Evolutionary conservation across 331 rosid genomes (phyloP).

Genomic region (Quercus tomentella): DNA sequence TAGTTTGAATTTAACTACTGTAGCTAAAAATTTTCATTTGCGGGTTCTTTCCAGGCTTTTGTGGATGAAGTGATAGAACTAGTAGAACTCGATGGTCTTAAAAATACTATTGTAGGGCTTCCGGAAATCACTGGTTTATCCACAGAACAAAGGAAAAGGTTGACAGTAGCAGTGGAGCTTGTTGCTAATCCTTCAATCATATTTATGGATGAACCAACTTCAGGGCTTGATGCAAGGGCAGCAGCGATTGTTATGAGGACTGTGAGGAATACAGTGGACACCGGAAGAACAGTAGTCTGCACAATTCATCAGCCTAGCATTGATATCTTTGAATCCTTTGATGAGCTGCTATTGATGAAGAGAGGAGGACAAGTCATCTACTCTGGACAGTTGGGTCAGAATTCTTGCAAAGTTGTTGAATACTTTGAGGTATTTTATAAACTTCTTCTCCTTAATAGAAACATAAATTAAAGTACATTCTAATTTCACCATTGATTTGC

Average conservation of each 20-base stretch:
- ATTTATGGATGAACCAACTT: conserved; percentile 97
- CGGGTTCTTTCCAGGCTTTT: conserved; percentile 40
- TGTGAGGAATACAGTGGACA: conserved; percentile 88
- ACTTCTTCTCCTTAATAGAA: neutral
- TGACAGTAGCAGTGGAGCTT: conserved; percentile 91
- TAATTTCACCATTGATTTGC: neutral
- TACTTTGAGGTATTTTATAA: conserved; percentile 62
- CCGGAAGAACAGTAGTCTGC: conserved; percentile 98
- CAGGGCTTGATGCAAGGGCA: conserved; percentile 96
- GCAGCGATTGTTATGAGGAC: conserved; percentile 98
- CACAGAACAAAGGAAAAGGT: conserved; percentile 84
- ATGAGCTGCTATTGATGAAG: conserved; percentile 86
- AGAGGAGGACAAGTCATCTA: conserved; percentile 96
- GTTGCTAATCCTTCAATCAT: conserved; percentile 97
- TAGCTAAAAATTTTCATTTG: neutral
- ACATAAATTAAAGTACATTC: neutral
- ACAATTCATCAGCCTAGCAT: conserved; percentile 98
- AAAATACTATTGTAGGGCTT: conserved; percentile 78
- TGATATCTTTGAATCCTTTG: conserved; percentile 95
- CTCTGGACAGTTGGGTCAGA: conserved; percentile 81
- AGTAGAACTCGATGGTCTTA: conserved; percentile 73
- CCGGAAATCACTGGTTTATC: conserved; percentile 89
- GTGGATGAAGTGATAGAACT: conserved; percentile 85
- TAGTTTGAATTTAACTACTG: neutral
- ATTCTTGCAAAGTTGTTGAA: conserved; percentile 69